Base-by-base conservation (phyloP, 305 asterid genomes). In the Coffea humblotiana region DNA sequence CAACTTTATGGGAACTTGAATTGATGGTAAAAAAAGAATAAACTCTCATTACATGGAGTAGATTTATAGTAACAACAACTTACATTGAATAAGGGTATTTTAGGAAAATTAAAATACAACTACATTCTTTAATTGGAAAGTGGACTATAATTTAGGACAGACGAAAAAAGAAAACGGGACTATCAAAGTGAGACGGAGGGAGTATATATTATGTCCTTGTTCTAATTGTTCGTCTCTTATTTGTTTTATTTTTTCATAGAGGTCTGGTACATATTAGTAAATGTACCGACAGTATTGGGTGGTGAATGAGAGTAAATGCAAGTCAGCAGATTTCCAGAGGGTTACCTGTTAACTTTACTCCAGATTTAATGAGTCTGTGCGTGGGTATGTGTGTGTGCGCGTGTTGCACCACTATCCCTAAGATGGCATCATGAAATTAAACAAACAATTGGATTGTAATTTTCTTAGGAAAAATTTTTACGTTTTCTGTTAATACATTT, bases 241-340 rank as follows among this genome's bases (percentile, higher is more conserved):
- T 63, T 71, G 67, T 43, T 54, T 1, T 29, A 13, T 23, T 37
- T 61, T 32, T 35, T 21, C 37, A 4, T 48, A 58, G 37, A 25
- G 77, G 35, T 73, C 80, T 78, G 78, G 77, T 27, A 81, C 70
- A 61, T 37, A 58, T 2, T 64, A 84, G 66, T 76, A 76, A 71
- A 80, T 80, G 75, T 72, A 72, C 56, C 79, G 78, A 10, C 84
- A 65, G 68, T 68, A 73, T 58, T 23, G 32, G 84, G 71, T 37
- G 82, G 77, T 83, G 83, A 71, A 66, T 54, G 45, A 65, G 71
- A 81, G 72, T 74, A 85, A 85, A 77, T 82, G 84, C 86, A 29
- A 51, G 85, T 73, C 80, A 72, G 79, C 48, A 48, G 71, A 6
- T 37, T 74, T 9, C 54, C 79, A 70, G 19, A 27, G 61, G 68